Percentiles rank a stretch among this genome's conserved stretches.
These are phyloP conservation scores for Mycena polygramma DNA, from an alignment of 768 basidiomycete species.

Conservation along the genomic window DNA sequence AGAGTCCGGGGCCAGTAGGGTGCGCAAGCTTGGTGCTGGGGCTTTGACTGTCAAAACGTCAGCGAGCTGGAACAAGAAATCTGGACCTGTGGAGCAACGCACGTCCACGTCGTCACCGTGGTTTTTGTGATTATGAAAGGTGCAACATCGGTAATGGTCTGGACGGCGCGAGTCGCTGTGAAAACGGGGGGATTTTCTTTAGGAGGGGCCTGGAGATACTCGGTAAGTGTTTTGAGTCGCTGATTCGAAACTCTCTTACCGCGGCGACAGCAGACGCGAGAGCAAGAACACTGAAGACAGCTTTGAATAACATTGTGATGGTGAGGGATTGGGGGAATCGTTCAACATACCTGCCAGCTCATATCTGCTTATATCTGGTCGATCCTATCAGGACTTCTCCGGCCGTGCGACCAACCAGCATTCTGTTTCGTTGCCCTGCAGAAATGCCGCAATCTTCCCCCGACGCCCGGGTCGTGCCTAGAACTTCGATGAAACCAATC, in stretches of 20 bases:
- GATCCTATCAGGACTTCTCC: background rate
- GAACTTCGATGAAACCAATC: no score
- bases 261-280: constrained; percentile 18
- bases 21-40: constrained; percentile 28
- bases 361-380: constrained; percentile 1
- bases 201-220: background rate
- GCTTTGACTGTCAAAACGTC: constrained; percentile 33
- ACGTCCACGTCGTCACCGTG: constrained; percentile 50
- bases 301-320: constrained; percentile 20
- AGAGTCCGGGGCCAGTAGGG: constrained; percentile 1
- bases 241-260: constrained; percentile 31
- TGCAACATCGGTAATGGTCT: constrained; percentile 43
- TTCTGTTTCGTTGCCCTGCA: background rate
- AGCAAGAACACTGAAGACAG: constrained; percentile 17
- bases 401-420: background rate
- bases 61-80: background rate
- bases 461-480: no score
- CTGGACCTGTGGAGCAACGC: constrained; percentile 26
- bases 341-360: background rate
- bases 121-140: constrained; percentile 49
- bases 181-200: constrained; percentile 28
- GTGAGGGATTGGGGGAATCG: background rate
- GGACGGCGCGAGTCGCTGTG: constrained; percentile 44
- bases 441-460: no score
- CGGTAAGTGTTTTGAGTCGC: background rate